Conservation (phyloP, 2,329 filamentous ascomycete species). For the Scedosporium dehoogii region DNA sequence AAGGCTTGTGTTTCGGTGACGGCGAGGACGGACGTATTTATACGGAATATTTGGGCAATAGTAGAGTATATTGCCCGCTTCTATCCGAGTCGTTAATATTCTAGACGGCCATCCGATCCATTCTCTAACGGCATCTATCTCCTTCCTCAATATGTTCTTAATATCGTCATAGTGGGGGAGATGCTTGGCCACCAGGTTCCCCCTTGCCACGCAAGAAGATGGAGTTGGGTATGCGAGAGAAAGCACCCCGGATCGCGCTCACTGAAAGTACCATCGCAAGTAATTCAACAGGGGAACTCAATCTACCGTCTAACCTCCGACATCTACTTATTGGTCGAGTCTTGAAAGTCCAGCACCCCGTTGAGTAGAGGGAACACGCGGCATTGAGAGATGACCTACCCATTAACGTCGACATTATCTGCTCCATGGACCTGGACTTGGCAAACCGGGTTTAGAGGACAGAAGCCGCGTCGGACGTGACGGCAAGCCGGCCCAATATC, state of each 20-base stretch:
- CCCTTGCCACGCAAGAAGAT: neutral
- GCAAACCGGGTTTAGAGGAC: no score
- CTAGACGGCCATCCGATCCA: neutral
- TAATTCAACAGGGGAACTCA: neutral
- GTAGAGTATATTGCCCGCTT: neutral
- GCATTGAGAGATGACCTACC: no score
- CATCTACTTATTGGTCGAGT: neutral
- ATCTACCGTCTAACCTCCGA: neutral
- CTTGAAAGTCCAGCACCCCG: neutral
- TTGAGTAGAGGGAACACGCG: no score
- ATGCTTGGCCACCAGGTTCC: neutral
- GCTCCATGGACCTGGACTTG: no score
- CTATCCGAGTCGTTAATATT: neutral
- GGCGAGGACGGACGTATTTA: neutral
- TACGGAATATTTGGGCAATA: neutral
- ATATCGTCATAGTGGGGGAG: neutral
- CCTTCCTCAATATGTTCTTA: neutral
- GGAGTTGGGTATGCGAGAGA: neutral
- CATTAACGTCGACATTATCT: no score
- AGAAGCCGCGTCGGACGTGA: no score
- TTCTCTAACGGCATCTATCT: neutral
- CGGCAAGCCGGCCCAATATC: no score
- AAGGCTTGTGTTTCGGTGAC: neutral
- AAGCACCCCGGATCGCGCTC: neutral
- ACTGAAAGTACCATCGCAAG: neutral